phyloP scores from a whole-genome alignment of 208 protist genomes.

The Wallacemonas sp. region DNA sequence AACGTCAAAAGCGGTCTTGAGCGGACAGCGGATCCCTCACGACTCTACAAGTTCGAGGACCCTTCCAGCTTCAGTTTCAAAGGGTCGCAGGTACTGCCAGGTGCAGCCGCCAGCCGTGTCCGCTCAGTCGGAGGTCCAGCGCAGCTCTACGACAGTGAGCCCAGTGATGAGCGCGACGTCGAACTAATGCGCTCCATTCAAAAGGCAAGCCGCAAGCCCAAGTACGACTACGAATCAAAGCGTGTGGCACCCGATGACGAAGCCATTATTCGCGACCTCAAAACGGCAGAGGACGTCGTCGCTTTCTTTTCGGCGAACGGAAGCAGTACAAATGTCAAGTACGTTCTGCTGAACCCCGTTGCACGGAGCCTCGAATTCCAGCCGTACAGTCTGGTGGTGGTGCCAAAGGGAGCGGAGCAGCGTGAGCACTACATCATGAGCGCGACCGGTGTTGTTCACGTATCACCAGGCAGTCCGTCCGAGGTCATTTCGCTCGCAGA shows the following conservation, averaged over 20 bases:
- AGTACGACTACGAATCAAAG: conserved; percentile 31
- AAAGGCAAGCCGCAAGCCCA: conserved; percentile 62
- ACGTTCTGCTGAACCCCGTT: conserved; percentile 89
- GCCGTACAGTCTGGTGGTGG: conserved; percentile 92
- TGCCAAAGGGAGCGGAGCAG: conserved; percentile 63
- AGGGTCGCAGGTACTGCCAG: conserved; percentile 15
- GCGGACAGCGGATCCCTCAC: conserved; percentile 35
- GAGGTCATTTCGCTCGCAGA: conserved; percentile 92
- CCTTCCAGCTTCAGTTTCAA: conserved; percentile 63
- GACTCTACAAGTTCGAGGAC: conserved; percentile 82
- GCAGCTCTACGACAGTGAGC: background rate
- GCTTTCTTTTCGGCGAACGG: conserved; percentile 93
- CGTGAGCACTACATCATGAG: conserved; percentile 94
- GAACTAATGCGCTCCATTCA: conserved; percentile 86
- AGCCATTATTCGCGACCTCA: conserved; percentile 60
- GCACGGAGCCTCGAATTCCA: conserved; percentile 80
- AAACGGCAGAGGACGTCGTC: conserved; percentile 92
- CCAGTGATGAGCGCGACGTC: conserved; percentile 61
- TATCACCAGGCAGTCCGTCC: conserved; percentile 81
- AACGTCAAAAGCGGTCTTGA: conserved; percentile 80
- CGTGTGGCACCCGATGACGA: conserved; percentile 87
- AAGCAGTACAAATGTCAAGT: conserved; percentile 88
- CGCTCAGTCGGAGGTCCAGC: conserved; percentile 6
- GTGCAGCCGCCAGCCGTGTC: conserved; percentile 17
- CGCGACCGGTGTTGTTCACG: conserved; percentile 92